phyloP scores from a whole-genome alignment of 805 yeast species.

The Starmerella vitae region DNA sequence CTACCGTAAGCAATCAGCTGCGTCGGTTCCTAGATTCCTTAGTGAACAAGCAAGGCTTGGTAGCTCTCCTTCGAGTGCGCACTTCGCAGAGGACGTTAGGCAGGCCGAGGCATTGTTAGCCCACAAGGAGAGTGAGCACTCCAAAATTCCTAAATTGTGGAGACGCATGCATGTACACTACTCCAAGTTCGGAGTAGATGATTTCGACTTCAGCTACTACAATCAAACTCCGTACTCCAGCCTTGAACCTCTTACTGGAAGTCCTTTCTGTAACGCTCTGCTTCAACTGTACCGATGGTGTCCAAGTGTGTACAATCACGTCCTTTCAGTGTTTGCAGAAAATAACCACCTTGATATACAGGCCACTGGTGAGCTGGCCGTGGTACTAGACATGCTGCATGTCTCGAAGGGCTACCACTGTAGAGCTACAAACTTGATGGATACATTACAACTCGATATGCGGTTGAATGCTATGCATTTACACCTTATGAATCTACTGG shows the following conservation, averaged over 20 bases:
- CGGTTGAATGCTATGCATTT: slow-evolving; percentile 1
- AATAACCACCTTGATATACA: slow-evolving; percentile 28
- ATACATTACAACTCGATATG: slow-evolving; percentile 30
- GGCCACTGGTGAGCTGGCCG: slow-evolving; percentile 69
- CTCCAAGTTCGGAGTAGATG: slow-evolving; percentile 83
- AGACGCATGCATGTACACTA: slow-evolving; percentile 62
- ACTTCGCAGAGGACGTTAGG: slow-evolving; percentile 9
- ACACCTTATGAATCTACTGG: not conserved
- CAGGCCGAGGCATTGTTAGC: slow-evolving; percentile 7
- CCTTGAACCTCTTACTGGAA: slow-evolving; percentile 74
- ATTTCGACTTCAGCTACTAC: slow-evolving; percentile 79
- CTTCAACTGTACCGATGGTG: slow-evolving; percentile 68
- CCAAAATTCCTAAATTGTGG: slow-evolving; percentile 59
- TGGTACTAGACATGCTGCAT: slow-evolving; percentile 78
- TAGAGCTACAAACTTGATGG: slow-evolving; percentile 66
- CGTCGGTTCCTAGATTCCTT: slow-evolving; percentile 34
- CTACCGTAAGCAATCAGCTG: slow-evolving; percentile 23
- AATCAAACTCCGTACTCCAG: slow-evolving; percentile 68
- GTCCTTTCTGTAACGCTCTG: slow-evolving; percentile 63
- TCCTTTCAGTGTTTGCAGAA: slow-evolving; percentile 42
- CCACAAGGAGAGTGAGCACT: slow-evolving; percentile 16
- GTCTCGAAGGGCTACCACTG: slow-evolving; percentile 70
- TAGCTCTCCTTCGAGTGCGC: not conserved
- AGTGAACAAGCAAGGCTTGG: slow-evolving; percentile 38
- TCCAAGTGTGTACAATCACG: slow-evolving; percentile 56